These are phyloP conservation scores for Polysphondylium violaceum DNA, from an alignment of 78 protist genomes.

Conservation along the genomic window DNA sequence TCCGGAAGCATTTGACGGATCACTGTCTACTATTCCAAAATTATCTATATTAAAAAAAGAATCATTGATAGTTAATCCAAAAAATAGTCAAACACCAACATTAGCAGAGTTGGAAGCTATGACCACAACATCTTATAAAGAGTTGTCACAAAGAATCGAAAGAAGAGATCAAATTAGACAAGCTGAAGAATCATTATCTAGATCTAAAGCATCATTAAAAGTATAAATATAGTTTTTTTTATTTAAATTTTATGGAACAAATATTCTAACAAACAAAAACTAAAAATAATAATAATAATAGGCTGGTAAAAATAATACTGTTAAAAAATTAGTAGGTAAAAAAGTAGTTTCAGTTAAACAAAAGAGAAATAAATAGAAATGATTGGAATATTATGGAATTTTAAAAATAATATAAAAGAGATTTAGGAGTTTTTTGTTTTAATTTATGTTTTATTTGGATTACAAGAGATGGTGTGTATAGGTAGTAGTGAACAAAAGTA, in stretches of 20 bases:
- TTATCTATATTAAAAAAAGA: slow-evolving; percentile 24
- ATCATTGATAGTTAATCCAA: slow-evolving; percentile 13
- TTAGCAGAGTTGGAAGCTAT: slow-evolving; percentile 47
- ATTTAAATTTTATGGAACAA: not conserved
- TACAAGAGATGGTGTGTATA: no score
- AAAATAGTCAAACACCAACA: slow-evolving; percentile 29
- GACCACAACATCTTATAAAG: slow-evolving; percentile 65
- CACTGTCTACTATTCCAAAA: slow-evolving; percentile 39
- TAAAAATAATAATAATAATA: not conserved
- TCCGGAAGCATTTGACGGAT: slow-evolving; percentile 51
- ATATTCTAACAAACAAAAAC: not conserved
- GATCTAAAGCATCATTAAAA: slow-evolving; percentile 24
- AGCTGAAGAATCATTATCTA: slow-evolving; percentile 22
- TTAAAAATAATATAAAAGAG: not conserved
- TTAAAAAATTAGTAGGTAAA: slow-evolving; percentile 40
- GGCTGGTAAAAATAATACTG: slow-evolving; percentile 1
- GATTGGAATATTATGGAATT: not conserved
- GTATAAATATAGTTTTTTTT: not conserved
- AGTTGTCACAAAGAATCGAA: slow-evolving; percentile 40
- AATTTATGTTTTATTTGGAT: no score
- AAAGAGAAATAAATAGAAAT: slow-evolving; percentile 31
- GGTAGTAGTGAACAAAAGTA: no score
- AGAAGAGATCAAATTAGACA: slow-evolving; percentile 28
- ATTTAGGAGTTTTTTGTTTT: not conserved
- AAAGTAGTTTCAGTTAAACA: slow-evolving; percentile 26